A percentile compares a stretch with the other conserved stretches of the same genome.
Conservation (phyloP, 2,329 filamentous ascomycete species). For the Zymoseptoria passerinii region DNA sequence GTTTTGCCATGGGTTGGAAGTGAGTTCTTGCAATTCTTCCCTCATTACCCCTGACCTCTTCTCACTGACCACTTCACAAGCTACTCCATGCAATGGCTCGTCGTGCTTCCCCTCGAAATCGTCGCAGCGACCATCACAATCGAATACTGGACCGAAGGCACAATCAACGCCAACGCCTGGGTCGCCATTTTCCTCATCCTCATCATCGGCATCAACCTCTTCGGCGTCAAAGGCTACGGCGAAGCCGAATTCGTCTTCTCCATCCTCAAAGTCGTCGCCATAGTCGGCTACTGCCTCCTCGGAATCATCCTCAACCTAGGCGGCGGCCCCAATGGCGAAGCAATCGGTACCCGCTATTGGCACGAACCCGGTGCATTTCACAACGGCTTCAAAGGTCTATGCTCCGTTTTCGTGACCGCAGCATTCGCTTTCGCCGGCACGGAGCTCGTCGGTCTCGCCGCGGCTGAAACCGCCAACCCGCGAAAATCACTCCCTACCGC, state of each 20-base stretch:
- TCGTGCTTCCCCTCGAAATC: slow-evolving; percentile 28
- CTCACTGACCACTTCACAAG: slow-evolving; percentile 12
- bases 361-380: slow-evolving; percentile 32
- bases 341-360: slow-evolving; percentile 52
- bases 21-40: slow-evolving; percentile 9
- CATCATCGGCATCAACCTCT: slow-evolving; percentile 26
- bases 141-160: slow-evolving; percentile 24
- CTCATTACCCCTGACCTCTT: too few relatives aligned
- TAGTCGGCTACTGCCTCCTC: slow-evolving; percentile 56
- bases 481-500: slow-evolving; percentile 35
- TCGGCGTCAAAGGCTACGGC: slow-evolving; percentile 30
- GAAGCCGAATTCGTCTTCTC: slow-evolving; percentile 31
- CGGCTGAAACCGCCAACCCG: slow-evolving; percentile 46
- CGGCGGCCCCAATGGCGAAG: slow-evolving; percentile 47
- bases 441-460: slow-evolving; percentile 53
- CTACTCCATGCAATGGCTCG: slow-evolving; percentile 30
- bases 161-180: slow-evolving; percentile 26
- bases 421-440: slow-evolving; percentile 57
- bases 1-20: slow-evolving; percentile 31
- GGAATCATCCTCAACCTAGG: slow-evolving; percentile 53
- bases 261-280: slow-evolving; percentile 36
- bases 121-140: slow-evolving; percentile 28
- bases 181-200: slow-evolving; percentile 28
- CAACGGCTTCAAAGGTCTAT: slow-evolving; percentile 58
- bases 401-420: slow-evolving; percentile 55